Conservation (phyloP, 257 asterid genomes). For the Penstemon newberryi region DNA sequence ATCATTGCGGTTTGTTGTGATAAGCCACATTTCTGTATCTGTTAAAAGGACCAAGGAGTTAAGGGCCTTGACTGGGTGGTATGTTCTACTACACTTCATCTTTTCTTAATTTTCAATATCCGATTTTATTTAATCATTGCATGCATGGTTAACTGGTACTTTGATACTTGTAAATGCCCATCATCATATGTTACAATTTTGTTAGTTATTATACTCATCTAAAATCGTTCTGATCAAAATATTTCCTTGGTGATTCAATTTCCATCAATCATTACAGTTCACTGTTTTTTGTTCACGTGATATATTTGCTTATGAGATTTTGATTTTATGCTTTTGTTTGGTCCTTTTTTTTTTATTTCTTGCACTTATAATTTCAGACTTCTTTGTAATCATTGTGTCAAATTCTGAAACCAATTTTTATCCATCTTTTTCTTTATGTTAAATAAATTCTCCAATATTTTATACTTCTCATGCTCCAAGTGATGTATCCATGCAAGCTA, state of each 20-base stretch:
- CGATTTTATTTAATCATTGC: not conserved
- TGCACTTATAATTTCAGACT: not conserved
- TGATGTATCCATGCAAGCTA: conserved; percentile 6
- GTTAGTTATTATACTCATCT: not conserved
- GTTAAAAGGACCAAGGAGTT: conserved; percentile 92
- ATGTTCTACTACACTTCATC: conserved; percentile 31
- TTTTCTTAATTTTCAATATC: conserved; percentile 3
- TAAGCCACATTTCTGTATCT: conserved; percentile 60
- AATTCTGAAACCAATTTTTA: not conserved
- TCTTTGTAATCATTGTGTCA: not conserved
- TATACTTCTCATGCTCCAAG: not conserved
- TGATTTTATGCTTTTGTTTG: not conserved
- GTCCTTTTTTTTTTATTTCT: not conserved
- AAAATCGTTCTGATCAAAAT: not conserved
- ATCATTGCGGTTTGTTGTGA: conserved; percentile 44
- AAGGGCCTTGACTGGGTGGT: conserved; percentile 89
- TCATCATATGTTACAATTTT: not conserved
- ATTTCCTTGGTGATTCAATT: not conserved
- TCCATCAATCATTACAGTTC: no score
- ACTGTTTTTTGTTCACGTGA: not conserved
- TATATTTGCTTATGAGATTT: not conserved
- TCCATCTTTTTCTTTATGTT: not conserved
- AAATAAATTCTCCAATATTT: not conserved
- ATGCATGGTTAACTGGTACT: not conserved
- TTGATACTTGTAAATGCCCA: not conserved